Base-by-base conservation (phyloP, 1,284 basidiomycete genomes). In the Puccinia polysora region DNA sequence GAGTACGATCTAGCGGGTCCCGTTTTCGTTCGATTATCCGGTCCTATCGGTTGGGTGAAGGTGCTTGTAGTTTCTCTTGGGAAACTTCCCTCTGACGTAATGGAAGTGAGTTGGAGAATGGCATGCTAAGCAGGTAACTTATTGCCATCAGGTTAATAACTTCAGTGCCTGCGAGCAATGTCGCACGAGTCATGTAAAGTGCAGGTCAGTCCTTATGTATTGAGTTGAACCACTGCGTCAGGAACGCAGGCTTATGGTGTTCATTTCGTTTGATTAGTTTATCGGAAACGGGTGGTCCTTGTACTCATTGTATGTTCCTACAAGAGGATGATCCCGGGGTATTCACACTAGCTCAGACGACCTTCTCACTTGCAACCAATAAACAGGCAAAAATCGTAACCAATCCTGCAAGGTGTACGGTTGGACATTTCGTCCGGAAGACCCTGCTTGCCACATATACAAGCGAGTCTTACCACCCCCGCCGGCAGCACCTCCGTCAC, bases 161-260 rank as follows among this genome's bases (percentile, higher is more conserved):
- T 63, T 63, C 18, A 63, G 60, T 45, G 60, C 60, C 32, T 63
- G 60, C 30, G 60, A 63, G n/a, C 60, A 63, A 47, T 63, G 60
- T 34, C 40, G 60, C 12, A 50, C 60, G 18, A 63, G 60, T 20
- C 60, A 63, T 63, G 47, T 63, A 4, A 63, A 63, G 47, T 63
- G 60, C 60, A 63, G 60, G 60, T 63, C 14, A 63, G 25, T 25
- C 25, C 4, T 18, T 4, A 23, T 10, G 10, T 30, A 25, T 23
- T 12, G 20, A 8, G 43, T 55, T 23, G 6, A n/a, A 56, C 10
- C n/a, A 18, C 14, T 25, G 36, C 58, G 23, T 40, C n/a, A 38
- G 23, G 8, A 28, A 32, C 25, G 23, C 18, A 34, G 32, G 30
- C 60, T 63, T 28, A 63, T 28, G 40, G 5, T 36, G 18, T 15